These are phyloP conservation scores for Pythium scleroteichum DNA, from an alignment of 352 stramenopile species.

Conservation along the genomic window DNA sequence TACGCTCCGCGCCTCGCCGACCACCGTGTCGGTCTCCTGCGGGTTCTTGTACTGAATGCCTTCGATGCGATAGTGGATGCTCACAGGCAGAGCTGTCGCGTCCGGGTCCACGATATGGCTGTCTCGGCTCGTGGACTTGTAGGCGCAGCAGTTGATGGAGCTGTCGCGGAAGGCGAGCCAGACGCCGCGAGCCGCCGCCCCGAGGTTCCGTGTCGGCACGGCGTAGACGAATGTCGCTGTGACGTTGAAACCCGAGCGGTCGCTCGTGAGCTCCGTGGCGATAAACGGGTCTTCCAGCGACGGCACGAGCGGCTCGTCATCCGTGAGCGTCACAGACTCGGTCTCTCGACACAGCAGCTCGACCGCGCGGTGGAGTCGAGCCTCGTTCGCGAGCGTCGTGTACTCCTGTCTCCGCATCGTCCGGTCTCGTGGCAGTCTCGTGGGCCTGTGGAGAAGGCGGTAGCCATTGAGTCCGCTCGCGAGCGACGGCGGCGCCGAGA, in stretches of 20 bases:
- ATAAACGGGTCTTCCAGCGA: not conserved
- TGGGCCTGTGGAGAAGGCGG: slow-evolving; percentile 14
- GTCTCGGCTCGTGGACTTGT: slow-evolving; percentile 21
- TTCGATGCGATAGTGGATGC: slow-evolving; percentile 6
- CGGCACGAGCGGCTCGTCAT: not conserved
- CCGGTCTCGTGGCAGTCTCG: slow-evolving; percentile 9
- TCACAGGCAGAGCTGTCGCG: not conserved
- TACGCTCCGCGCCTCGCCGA: slow-evolving; percentile 25
- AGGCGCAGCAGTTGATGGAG: slow-evolving; percentile 29
- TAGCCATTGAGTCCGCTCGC: slow-evolving; percentile 5
- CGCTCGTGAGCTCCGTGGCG: slow-evolving; percentile 1
- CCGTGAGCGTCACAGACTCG: not conserved
- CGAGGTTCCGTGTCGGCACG: slow-evolving; percentile 33
- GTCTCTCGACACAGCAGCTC: slow-evolving; percentile 12
- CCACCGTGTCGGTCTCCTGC: not conserved
- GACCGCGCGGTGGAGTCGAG: not conserved
- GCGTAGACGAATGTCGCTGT: slow-evolving; percentile 36
- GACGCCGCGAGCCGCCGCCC: slow-evolving; percentile 14
- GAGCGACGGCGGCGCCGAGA: slow-evolving; percentile 10
- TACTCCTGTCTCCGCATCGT: slow-evolving; percentile 17
- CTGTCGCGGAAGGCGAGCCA: slow-evolving; percentile 28
- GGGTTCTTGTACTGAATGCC: slow-evolving; percentile 3
- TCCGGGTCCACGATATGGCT: slow-evolving; percentile 19
- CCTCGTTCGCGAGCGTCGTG: slow-evolving; percentile 5
- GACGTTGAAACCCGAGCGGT: slow-evolving; percentile 4